Evolutionary conservation across 1,284 basidiomycete species (phyloP).

Genomic region (Naganishia sp.): DNA sequence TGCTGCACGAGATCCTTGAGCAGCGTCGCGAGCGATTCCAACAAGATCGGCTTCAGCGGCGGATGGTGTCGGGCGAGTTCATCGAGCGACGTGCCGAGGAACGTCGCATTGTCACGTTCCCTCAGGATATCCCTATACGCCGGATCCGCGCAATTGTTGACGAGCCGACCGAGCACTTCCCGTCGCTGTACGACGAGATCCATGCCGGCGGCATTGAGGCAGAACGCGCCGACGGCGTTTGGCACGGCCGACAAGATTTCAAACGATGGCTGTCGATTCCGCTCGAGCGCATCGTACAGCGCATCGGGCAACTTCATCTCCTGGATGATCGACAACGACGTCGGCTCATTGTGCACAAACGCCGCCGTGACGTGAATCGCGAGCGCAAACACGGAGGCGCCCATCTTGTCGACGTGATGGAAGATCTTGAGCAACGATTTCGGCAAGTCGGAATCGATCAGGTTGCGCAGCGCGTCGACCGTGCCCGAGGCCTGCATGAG

Average conservation of each 20-base stretch:
- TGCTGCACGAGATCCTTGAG: conserved; percentile 64
- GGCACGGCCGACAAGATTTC: conserved; percentile 91
- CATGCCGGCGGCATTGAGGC: conserved; percentile 87
- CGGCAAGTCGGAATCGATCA: conserved; percentile 88
- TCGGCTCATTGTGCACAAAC: conserved; percentile 98
- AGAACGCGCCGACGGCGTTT: conserved; percentile 94
- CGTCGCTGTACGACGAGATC: conserved; percentile 75
- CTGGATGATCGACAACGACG: conserved; percentile 87
- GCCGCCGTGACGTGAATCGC: conserved; percentile 97
- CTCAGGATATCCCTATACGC: conserved; percentile 80
- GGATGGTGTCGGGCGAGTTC: conserved; percentile 97
- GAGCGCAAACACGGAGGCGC: conserved; percentile 78
- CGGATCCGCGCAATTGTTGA: conserved; percentile 82
- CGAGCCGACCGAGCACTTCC: conserved; percentile 77
- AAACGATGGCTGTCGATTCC: conserved; percentile 79
- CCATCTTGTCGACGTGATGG: conserved; percentile 77
- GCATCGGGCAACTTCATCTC: conserved; percentile 86
- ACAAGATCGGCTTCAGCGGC: conserved; percentile 73
- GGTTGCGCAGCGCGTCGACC: conserved; percentile 86
- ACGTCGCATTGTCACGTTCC: conserved; percentile 88
- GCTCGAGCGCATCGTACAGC: conserved; percentile 82
- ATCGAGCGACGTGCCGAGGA: conserved; percentile 86
- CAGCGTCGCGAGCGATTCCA: conserved; percentile 70
- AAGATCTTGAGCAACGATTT: conserved; percentile 87
- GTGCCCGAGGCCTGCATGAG: conserved; percentile 96